Base-by-base conservation (phyloP, 768 basidiomycete species). In the Rhizopogon roseolus region DNA sequence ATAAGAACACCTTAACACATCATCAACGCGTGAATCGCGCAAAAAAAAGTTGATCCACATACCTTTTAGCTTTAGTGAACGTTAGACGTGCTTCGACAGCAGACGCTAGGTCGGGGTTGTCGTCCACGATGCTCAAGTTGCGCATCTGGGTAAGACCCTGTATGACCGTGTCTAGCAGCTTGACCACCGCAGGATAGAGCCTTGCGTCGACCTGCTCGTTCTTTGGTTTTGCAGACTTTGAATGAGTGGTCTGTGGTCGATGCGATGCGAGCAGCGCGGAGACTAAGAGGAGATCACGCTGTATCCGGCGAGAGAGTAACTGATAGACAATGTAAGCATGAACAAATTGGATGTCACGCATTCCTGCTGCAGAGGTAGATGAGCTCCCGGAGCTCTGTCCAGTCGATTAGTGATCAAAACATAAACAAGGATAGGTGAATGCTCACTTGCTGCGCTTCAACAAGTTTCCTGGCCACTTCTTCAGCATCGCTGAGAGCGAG, bases 401-500 rank as follows among this genome's bases (percentile, higher is more conserved):
- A 29, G 9, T 4, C 22, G 16, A 41, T 48, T 2, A 36, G 40
- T 32, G 36, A 32, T 52, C 25, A 22, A 56, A 34, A 28, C 53
- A 34, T 52, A 28, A 52, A 54, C 44, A 50, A 38, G 41, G 22
- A 6, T 17, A 14, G 32, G 7, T 17, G 6, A 51, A 22, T 6
- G 48, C 73, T 52, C 53, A 90, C 92, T 79, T 93, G 85, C 54
- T 95, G 89, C n/a, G 84, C 81, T 63, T 95, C 94, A 27, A 82
- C 73, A 25, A 96, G 73, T 64, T 87, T 88, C 52, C 86, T 77
- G 3, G 91, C 84, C 1, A 93, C 84, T 5, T 85, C 86, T 65
- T 96, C 94, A 2, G 93, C 94, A 52, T 98, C 95, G 53, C 91
- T 92, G 56, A 97, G 67, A 1, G 92, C 86, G 22, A 83, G 78